These are phyloP conservation scores for Metarhizium sp. DNA, from an alignment of 2,329 filamentous ascomycete genomes.

Conservation along the genomic window DNA sequence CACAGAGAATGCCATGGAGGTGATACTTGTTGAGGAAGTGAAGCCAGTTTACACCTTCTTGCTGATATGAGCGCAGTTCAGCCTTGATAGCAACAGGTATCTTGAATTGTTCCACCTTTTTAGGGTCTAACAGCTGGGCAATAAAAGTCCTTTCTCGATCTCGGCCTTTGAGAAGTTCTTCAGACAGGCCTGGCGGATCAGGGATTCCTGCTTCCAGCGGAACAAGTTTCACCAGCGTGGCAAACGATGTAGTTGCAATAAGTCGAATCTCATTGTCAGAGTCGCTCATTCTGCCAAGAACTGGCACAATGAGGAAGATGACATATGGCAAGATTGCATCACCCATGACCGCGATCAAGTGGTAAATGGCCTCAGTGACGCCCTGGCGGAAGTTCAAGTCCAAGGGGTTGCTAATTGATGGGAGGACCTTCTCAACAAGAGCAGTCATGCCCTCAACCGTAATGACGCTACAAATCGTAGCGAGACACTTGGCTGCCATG, in stretches of 20 bases:
- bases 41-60: conserved; percentile 98
- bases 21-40: conserved; percentile 98
- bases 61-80: conserved; percentile 90
- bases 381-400: conserved; percentile 87
- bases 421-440: conserved; percentile 84
- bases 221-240: conserved; percentile 92
- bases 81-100: conserved; percentile 97
- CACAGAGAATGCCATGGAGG: conserved; percentile 93
- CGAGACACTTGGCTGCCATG: conserved; percentile 93
- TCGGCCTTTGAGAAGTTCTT: conserved; percentile 78
- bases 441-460: conserved; percentile 93
- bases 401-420: conserved; percentile 81
- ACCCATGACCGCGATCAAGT: conserved; percentile 97
- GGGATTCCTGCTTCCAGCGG: conserved; percentile 95
- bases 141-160: conserved; percentile 96
- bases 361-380: conserved; percentile 90
- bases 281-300: conserved; percentile 95
- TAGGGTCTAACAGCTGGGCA: conserved; percentile 87
- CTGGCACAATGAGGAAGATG: conserved; percentile 96
- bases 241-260: conserved; percentile 93
- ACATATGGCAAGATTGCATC: conserved; percentile 94
- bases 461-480: conserved; percentile 94
- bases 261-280: conserved; percentile 92
- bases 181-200: conserved; percentile 85
- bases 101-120: conserved; percentile 89